Conservation (phyloP, 371 early-diverging fungal genomes). For the Rhizopus arrhizus region DNA sequence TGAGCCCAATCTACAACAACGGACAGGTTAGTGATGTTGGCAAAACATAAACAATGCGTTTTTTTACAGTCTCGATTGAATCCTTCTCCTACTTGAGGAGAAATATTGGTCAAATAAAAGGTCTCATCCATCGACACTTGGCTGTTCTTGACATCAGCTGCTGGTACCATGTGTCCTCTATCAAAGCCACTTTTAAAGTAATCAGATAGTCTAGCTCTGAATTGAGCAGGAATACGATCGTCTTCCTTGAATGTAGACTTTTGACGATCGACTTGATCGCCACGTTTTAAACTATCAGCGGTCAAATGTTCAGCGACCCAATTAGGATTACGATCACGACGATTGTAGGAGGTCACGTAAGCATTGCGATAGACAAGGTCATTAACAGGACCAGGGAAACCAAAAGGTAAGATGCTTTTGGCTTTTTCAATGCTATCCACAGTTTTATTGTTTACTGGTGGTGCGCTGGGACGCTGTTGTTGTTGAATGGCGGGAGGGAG, state of each 20-base stretch:
- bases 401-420: slow-evolving; percentile 51
- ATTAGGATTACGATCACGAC: slow-evolving; percentile 81
- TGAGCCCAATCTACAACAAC: slow-evolving; percentile 74
- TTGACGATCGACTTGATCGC: slow-evolving; percentile 60
- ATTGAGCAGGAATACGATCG: slow-evolving; percentile 58
- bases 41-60: not conserved
- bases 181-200: slow-evolving; percentile 77
- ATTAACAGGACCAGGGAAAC: slow-evolving; percentile 61
- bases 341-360: slow-evolving; percentile 71
- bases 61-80: slow-evolving; percentile 77
- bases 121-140: slow-evolving; percentile 80
- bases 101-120: slow-evolving; percentile 76
- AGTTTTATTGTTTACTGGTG: slow-evolving; percentile 5
- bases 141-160: slow-evolving; percentile 74
- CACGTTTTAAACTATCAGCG: slow-evolving; percentile 57
- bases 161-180: slow-evolving; percentile 87
- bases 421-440: slow-evolving; percentile 41
- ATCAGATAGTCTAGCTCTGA: slow-evolving; percentile 71
- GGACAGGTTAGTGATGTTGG: not conserved
- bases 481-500: slow-evolving; percentile 13
- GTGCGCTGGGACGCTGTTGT: slow-evolving; percentile 1
- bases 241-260: slow-evolving; percentile 78
- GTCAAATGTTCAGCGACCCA: slow-evolving; percentile 89
- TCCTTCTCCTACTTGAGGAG: slow-evolving; percentile 83
- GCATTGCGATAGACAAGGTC: slow-evolving; percentile 60